Evolutionary conservation across 1,139 yeast genomes (phyloP).

Genomic region (Candida neerlandica): DNA sequence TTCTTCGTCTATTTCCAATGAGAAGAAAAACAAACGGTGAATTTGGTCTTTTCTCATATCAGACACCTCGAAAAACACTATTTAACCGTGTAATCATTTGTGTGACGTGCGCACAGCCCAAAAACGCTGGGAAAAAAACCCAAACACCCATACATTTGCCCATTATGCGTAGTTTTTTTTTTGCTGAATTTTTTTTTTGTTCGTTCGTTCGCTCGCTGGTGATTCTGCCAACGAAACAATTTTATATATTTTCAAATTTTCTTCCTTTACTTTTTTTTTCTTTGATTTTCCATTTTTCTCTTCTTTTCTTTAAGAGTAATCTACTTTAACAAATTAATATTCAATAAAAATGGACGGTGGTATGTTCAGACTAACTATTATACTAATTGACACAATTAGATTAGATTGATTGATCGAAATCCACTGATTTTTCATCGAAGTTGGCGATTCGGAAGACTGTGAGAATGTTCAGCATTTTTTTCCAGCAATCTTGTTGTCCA

Average conservation of each 20-base stretch:
- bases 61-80: background rate
- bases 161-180: background rate
- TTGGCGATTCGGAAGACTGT: background rate
- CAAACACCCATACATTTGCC: constrained; percentile 5
- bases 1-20: background rate
- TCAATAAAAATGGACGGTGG: constrained; percentile 47
- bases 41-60: background rate
- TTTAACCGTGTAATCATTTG: constrained; percentile 2
- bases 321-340: constrained; percentile 6
- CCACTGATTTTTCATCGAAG: background rate
- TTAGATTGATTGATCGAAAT: constrained; percentile 15
- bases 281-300: constrained; percentile 4
- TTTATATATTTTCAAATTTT: constrained; percentile 11
- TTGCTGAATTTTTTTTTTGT: constrained; percentile 5
- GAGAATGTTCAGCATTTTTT: background rate
- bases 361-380: constrained; percentile 26
- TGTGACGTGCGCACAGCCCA: constrained; percentile 4
- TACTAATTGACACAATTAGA: constrained; percentile 14
- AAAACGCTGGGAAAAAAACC: constrained; percentile 1
- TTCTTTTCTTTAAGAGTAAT: constrained; percentile 1
- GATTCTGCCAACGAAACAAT: constrained; percentile 9
- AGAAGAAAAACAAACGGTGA: background rate
- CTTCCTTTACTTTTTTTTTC: constrained; percentile 13
- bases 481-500: background rate
- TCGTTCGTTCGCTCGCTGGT: constrained; percentile 3